A percentile compares a stretch with the other conserved stretches of the same genome.
Conservation (phyloP, 192 early-diverging fungal genomes). For the Dispira simplex region DNA sequence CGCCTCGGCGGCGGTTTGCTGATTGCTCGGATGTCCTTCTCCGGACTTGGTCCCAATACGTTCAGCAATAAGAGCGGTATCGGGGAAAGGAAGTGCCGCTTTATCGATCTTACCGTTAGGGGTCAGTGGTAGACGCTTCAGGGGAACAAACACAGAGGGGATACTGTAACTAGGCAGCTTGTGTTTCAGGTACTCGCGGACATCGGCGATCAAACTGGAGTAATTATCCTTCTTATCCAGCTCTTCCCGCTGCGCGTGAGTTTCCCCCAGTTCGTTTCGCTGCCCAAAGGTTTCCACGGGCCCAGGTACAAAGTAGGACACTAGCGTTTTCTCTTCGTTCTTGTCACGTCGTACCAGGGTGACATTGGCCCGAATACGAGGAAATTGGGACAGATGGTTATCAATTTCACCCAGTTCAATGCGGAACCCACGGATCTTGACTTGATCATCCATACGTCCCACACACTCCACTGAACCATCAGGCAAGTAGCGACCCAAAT, state of each 20-base stretch:
- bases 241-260: slow-evolving; percentile 15
- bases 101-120: slow-evolving; percentile 99
- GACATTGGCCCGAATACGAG: slow-evolving; percentile 85
- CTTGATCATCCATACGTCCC: slow-evolving; percentile 95
- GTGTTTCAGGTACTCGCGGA: slow-evolving; percentile 77
- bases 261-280: slow-evolving; percentile 13
- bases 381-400: slow-evolving; percentile 85
- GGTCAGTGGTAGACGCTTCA: slow-evolving; percentile 88
- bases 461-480: slow-evolving; percentile 93
- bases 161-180: slow-evolving; percentile 92
- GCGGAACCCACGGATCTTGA: slow-evolving; percentile 99
- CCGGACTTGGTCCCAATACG: neutral
- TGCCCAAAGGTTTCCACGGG: slow-evolving; percentile 4
- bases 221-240: slow-evolving; percentile 22
- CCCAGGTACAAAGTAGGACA: slow-evolving; percentile 84
- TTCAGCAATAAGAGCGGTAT: slow-evolving; percentile 62
- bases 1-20: slow-evolving; percentile 11
- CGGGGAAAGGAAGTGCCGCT: slow-evolving; percentile 92
- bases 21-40: too few species aligned
- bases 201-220: slow-evolving; percentile 45
- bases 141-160: slow-evolving; percentile 87
- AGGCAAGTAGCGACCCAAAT: slow-evolving; percentile 86
- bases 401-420: slow-evolving; percentile 99
- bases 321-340: slow-evolving; percentile 94
- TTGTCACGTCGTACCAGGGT: slow-evolving; percentile 96